Evolutionary conservation across 192 early-diverging fungal genomes (phyloP), one percentile per base, ranked within the genome.

Genomic region (Coemansia sp.): DNA sequence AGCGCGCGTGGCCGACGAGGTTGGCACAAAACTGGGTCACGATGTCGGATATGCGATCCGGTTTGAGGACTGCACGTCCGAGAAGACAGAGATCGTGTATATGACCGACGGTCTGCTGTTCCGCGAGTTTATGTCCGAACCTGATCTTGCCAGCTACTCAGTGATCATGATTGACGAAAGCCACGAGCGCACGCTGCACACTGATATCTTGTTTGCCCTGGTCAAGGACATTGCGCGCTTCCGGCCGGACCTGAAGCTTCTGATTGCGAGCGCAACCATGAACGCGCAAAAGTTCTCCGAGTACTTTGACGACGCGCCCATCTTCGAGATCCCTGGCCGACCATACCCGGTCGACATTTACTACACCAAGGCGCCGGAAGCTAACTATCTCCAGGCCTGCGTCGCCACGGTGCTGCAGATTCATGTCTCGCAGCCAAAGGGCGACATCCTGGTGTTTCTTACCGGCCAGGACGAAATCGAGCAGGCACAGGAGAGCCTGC

Each of bases 401-500:
- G 91, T 99, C 32, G 92, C 91, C 1, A 95, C 93, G 2, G 93
- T 98, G 38, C 88, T 98, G 79, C 92, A 93, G 64, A 94, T 99
- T 67, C 98, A 99, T 78, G 88, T 95, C 8, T 90, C 93, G 15
- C 93, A 96, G 72, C 89, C 89, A 11, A 73, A 76, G 41, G 98
- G 98, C 37, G 98, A 99, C 70, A 91, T 99, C 33, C 77, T 99
- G 51, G 88, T 99, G 34, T 99, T 99, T 65, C 84, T 99, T 73
- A 98, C 98, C 8, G 94, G 98, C 41, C 98, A 99, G 86, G 96
- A 98, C 53, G 98, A 99, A 86, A 99, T 99, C 68, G 98, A 99
- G 70, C 86, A 86, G 55, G 95, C 93, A 3, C 89, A 95, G 38
- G 94, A 97, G 74, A 86, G 80, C 8, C 74, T 98, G 58, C 71